Percentiles rank a stretch among this genome's conserved stretches.
phyloP scores from a whole-genome alignment of 345 rosid genomes.

The Atalantia buxifolia region DNA sequence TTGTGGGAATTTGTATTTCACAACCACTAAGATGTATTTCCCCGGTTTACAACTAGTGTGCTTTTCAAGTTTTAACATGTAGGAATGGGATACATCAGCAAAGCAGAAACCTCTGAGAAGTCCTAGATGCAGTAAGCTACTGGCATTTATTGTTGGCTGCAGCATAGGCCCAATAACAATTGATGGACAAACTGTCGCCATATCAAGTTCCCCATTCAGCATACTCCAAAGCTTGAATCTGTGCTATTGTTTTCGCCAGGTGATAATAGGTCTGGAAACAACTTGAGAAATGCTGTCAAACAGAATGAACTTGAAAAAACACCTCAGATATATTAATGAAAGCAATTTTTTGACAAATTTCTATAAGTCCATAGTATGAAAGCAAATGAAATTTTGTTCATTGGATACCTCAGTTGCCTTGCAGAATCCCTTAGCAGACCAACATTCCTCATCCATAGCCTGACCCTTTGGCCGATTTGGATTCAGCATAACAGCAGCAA shows the following conservation, averaged over 20 bases:
- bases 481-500: constrained; percentile 30
- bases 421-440: constrained; percentile 39
- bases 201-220: constrained; percentile 32
- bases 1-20: background rate
- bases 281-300: background rate
- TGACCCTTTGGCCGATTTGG: constrained; percentile 39
- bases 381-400: background rate
- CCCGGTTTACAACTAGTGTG: background rate
- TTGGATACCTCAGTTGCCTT: constrained; percentile 26
- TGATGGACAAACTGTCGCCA: constrained; percentile 50
- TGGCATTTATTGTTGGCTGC: constrained; percentile 47
- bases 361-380: background rate
- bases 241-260: constrained; percentile 44
- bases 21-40: background rate
- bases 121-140: constrained; percentile 34
- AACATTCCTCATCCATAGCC: constrained; percentile 33
- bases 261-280: constrained; percentile 22
- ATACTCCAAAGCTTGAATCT: constrained; percentile 43
- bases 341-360: background rate
- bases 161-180: constrained; percentile 52
- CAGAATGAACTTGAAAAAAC: background rate
- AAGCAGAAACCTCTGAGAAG: constrained; percentile 38
- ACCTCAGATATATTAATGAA: background rate
- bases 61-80: background rate
- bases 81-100: background rate